Evolutionary conservation across 169 alveolate species (phyloP), one percentile per base, ranked within the genome.

Genomic region (Eimeria acervulina): DNA sequence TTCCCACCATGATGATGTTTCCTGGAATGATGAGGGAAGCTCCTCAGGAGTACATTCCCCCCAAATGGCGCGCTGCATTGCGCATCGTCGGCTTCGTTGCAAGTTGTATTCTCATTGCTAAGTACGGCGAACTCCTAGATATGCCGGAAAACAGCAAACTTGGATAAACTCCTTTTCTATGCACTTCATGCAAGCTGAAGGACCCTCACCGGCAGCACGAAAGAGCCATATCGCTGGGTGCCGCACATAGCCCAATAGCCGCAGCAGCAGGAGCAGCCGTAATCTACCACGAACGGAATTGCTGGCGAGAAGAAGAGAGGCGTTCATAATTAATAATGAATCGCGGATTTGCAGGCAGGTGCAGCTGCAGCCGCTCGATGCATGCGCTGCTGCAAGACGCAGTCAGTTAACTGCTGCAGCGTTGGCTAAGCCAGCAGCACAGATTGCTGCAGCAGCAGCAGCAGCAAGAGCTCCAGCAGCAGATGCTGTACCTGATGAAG

Each of bases 81-180:
- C 95, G 96, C 13, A 78, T 83, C 6, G 96, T 70, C 17, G 96
- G 96, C 15, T 95, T 95, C 51, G 83, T 95, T 52, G 95, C 94
- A 10, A 44, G 51, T 15, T 95, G 96, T 38, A 42, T 95, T 17
- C 19, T 90, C 26, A 95, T 95, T 28, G 94, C 91, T 36, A 95
- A 78, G n/a, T 95, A 61, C 88, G 96, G 92, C 4, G 95, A 95
- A 47, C 36, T 76, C 2, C 92, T 87, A 47, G 96, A 95, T 59
- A 88, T 95, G 95, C 96, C 96, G 15, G 96, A 95, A 78, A 88
- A 89, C 93, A 88, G 66, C 80, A 88, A 85, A 40, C 84, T 95
- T 2, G 90, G 90, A 23, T 94, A 61, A 80, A 40, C 19, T 17
- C 19, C 8, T 21, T 17, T 59, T n/a, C 6, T 17, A 1, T 59